phyloP scores from a whole-genome alignment of 257 asterid species.

The Lycium barbarum region DNA sequence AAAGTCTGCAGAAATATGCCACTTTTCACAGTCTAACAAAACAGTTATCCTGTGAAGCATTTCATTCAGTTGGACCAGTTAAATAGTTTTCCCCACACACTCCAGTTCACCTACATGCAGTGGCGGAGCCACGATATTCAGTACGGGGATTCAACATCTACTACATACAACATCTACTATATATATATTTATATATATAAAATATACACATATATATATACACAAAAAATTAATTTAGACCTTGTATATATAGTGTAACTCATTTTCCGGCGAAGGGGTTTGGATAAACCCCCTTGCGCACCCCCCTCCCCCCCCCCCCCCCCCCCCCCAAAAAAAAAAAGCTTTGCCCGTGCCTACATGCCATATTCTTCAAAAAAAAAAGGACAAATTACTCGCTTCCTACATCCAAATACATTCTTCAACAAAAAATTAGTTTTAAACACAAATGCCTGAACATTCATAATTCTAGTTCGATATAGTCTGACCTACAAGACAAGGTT shows the following conservation, averaged over 20 bases:
- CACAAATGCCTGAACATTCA: constrained; percentile 3
- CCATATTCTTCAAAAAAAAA: not conserved
- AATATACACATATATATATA: not conserved
- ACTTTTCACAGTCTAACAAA: not conserved
- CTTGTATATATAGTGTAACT: not conserved
- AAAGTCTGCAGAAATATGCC: not conserved
- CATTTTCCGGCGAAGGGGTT: not conserved
- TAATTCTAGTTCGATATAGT: not conserved
- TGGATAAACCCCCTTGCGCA: not conserved
- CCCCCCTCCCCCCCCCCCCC: not conserved
- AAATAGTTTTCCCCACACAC: not conserved
- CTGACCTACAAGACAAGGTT: constrained; percentile 18
- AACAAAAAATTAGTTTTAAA: not conserved
- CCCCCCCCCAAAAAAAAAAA: not conserved
- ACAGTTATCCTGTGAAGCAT: constrained; percentile 20
- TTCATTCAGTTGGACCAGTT: constrained; percentile 23
- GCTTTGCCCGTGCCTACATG: not conserved
- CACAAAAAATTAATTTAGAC: not conserved
- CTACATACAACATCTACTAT: not conserved
- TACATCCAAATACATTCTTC: not conserved
- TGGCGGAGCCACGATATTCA: not conserved
- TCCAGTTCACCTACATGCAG: not conserved
- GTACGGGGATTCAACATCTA: not conserved
- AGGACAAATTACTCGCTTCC: constrained; percentile 15
- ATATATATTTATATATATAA: not conserved